Percentiles rank a stretch among this genome's conserved stretches.
These are phyloP conservation scores for Ascochyta fabae DNA, from an alignment of 2,329 filamentous ascomycete species.

Conservation along the genomic window DNA sequence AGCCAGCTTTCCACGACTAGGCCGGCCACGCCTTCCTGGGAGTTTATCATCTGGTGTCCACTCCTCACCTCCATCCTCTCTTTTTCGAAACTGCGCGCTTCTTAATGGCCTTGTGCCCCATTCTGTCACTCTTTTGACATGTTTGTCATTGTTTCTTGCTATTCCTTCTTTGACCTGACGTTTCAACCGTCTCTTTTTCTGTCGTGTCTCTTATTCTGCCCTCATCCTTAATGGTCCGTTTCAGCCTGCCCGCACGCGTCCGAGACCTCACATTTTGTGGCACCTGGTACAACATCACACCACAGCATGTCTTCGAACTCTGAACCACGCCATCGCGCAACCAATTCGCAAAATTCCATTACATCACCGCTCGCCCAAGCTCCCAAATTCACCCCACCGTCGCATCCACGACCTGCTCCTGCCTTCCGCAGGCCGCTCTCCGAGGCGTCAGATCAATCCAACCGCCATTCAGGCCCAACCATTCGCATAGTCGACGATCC, in stretches of 20 bases:
- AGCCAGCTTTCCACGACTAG: constrained; percentile 23
- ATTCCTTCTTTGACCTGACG: constrained; percentile 38
- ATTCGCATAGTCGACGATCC: constrained; percentile 51
- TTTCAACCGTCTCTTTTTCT: constrained; percentile 32
- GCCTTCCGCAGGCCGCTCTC: constrained; percentile 46
- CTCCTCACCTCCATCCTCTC: constrained; percentile 38
- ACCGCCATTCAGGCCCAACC: constrained; percentile 46
- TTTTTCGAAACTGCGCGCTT: constrained; percentile 36
- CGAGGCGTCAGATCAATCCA: constrained; percentile 49
- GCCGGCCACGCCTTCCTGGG: constrained; percentile 28
- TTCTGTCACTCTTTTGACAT: constrained; percentile 46
- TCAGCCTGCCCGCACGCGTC: constrained; percentile 31
- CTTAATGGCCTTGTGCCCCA: constrained; percentile 45
- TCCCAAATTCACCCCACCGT: constrained; percentile 41
- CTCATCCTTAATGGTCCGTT: constrained; percentile 42
- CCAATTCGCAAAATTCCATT: constrained; percentile 32
- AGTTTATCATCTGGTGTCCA: constrained; percentile 39
- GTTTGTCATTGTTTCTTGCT: constrained; percentile 43
- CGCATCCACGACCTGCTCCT: constrained; percentile 35
- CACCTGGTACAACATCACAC: constrained; percentile 25
- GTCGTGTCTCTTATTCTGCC: constrained; percentile 24
- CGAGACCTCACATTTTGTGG: constrained; percentile 30
- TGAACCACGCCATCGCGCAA: constrained; percentile 31
- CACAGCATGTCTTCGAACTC: constrained; percentile 42
- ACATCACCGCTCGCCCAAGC: constrained; percentile 37